Base-by-base conservation (phyloP, 2,329 filamentous ascomycete species). In the Paraphaeosphaeria minitans region DNA sequence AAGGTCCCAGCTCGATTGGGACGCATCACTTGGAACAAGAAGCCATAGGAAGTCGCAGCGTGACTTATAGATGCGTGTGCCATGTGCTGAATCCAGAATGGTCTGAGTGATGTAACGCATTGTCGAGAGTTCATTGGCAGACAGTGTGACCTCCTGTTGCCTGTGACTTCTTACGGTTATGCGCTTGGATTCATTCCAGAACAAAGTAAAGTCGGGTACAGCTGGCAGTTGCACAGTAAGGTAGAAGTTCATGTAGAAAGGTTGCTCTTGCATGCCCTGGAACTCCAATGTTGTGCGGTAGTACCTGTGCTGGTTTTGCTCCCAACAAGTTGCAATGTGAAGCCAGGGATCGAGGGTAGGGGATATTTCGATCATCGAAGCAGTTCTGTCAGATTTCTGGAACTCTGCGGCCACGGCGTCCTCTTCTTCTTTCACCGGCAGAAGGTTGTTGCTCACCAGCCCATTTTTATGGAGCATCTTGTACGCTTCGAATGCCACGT, bases 401-500 rank as follows among this genome's bases (percentile, higher is more conserved):
- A 67, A 66, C n/a, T 74, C 64, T n/a, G 59, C 46, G 24, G 43
- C 60, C 10, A 66, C 27, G 21, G 63, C 59, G n/a, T 68, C 58
- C 6, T 52, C 49, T 29, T 73, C 68, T 49, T 63, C 64, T 56
- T 67, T 57, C 83, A 78, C 9, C 77, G 94, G 94, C 42, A 97
- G 80, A 0, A 97, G 77, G 66, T 96, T 83, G 14, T 96, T 85
- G 61, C 91, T 93, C 1, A 98, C 76, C 5, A 97, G 79, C 0
- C 89, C 89, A 27, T 85, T 88, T 8, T 84, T 66, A 70, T 94
- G 87, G 0, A 98, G 80, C 5, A 81, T 81, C 22, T 85, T 77
- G 69, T 93, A 97, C 0, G 93, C 91, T 68, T 91, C 85, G 61
- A 96, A 95, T 0, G 92, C 90, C 0, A 89, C 92, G 74, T 97